A percentile compares a stretch with the other conserved stretches of the same genome.
These are phyloP conservation scores for Agaricus blazei DNA, from an alignment of 768 basidiomycete genomes.

Conservation along the genomic window DNA sequence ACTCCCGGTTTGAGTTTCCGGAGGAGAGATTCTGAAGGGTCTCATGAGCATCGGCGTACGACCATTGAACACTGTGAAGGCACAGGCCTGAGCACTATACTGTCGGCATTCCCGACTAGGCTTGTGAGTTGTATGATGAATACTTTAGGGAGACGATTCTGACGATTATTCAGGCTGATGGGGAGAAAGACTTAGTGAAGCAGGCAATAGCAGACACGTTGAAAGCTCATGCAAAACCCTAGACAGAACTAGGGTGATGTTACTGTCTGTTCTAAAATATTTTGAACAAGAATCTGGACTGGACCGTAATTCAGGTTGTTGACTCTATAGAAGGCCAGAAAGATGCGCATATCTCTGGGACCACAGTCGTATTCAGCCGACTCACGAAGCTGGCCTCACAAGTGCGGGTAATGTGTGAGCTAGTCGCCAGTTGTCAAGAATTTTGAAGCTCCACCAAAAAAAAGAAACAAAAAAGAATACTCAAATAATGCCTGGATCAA, in stretches of 20 bases:
- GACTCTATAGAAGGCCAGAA: background rate
- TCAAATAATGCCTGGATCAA: too few relatives aligned
- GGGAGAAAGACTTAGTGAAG: background rate
- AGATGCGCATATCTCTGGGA: background rate
- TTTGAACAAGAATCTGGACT: background rate
- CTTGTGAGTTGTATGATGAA: background rate
- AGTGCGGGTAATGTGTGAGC: too few relatives aligned
- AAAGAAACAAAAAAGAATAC: too few relatives aligned
- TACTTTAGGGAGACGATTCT: background rate
- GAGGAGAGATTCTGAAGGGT: conserved; percentile 10
- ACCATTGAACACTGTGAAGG: conserved; percentile 27
- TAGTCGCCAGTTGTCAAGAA: too few relatives aligned
- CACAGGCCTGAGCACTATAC: conserved; percentile 21
- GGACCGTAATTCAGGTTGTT: background rate
- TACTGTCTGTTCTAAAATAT: background rate
- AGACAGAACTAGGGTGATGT: too few relatives aligned
- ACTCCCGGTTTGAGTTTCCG: conserved; percentile 21
- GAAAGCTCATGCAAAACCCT: too few relatives aligned
- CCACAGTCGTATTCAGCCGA: background rate
- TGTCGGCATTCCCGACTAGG: conserved; percentile 16
- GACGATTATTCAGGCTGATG: background rate
- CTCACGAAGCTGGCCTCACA: too few relatives aligned
- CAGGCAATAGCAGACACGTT: background rate
- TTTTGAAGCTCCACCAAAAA: too few relatives aligned
- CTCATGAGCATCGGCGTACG: background rate